phyloP scores from a whole-genome alignment of 148 eudicot species.

The Vaccinium darrowii region DNA sequence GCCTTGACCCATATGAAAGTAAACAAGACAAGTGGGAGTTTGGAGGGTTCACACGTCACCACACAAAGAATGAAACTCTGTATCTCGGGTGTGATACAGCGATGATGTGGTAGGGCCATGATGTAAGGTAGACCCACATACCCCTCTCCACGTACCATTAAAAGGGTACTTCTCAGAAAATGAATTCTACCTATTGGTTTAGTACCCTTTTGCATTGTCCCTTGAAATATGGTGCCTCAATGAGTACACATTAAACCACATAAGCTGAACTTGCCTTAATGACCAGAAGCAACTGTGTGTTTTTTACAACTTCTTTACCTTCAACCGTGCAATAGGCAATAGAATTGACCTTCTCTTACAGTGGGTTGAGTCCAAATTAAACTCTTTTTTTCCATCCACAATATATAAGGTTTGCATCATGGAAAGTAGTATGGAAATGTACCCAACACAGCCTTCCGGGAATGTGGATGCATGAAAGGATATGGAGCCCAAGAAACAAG shows the following conservation, averaged over 20 bases:
- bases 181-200: not conserved
- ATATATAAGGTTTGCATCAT: not conserved
- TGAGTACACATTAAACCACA: not conserved
- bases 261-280: not conserved
- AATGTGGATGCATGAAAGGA: not conserved
- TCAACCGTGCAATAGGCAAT: not conserved
- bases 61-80: not conserved
- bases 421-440: not conserved
- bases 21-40: not conserved
- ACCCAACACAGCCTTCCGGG: not conserved
- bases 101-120: not conserved
- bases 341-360: not conserved
- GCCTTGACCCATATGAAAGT: not conserved
- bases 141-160: not conserved
- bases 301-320: not conserved
- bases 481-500: not conserved
- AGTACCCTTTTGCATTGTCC: not conserved
- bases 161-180: not conserved
- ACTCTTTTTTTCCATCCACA: not conserved
- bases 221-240: not conserved
- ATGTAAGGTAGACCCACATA: not conserved
- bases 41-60: not conserved
- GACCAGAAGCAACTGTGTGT: not conserved
- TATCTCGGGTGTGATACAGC: not conserved
- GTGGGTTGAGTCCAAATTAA: not conserved